phyloP scores from a whole-genome alignment of 2,329 filamentous ascomycete genomes.

The Tolypocladium tropicale region DNA sequence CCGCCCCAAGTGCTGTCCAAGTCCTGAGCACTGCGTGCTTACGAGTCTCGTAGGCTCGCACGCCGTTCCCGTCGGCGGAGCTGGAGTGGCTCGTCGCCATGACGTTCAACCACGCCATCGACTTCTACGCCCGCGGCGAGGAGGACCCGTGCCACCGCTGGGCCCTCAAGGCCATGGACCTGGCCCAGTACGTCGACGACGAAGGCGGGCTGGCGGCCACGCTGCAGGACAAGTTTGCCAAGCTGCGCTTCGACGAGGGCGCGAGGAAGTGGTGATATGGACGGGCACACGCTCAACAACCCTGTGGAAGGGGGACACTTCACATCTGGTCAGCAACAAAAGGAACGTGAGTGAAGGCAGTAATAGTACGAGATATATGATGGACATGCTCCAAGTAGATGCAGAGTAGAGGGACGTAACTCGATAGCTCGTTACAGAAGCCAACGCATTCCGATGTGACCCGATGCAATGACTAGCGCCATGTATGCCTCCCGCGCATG shows the following conservation, averaged over 20 bases:
- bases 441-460: background rate
- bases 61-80: conserved; percentile 53
- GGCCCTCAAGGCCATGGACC: conserved; percentile 50
- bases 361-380: background rate
- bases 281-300: too few species aligned
- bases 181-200: conserved; percentile 51
- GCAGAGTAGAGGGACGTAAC: background rate
- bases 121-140: conserved; percentile 48
- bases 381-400: background rate
- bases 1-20: background rate
- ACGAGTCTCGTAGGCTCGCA: conserved; percentile 18
- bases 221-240: conserved; percentile 33
- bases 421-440: background rate
- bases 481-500: background rate
- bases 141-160: conserved; percentile 47
- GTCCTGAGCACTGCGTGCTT: background rate
- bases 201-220: conserved; percentile 32
- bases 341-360: too few species aligned
- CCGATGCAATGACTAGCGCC: background rate
- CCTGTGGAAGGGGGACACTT: background rate
- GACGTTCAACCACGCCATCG: conserved; percentile 60
- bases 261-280: background rate
- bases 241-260: conserved; percentile 18
- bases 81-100: conserved; percentile 66
- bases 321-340: too few species aligned